Evolutionary conservation across 2,329 filamentous ascomycete genomes (phyloP).

Genomic region (Epichloe gansuensis): DNA sequence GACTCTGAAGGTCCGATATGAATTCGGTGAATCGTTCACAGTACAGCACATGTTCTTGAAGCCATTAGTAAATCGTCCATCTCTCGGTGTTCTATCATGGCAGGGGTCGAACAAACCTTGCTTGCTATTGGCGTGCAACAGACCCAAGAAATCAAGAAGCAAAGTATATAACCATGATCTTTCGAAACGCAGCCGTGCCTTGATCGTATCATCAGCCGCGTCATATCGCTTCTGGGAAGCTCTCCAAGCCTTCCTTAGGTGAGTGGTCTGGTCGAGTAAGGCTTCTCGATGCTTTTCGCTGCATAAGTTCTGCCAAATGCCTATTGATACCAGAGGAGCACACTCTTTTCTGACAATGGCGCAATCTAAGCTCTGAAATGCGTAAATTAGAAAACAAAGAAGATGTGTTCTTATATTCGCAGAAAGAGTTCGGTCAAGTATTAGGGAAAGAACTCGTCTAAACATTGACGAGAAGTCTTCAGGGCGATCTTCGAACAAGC

Average conservation of each 20-base stretch:
- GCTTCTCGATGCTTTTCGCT: constrained; percentile 61
- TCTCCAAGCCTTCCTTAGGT: constrained; percentile 81
- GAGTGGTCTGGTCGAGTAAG: constrained; percentile 58
- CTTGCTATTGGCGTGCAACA: constrained; percentile 48
- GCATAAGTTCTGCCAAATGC: constrained; percentile 88
- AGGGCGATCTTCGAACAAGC: constrained; percentile 62
- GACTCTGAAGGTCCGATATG: constrained; percentile 78
- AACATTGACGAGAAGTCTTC: constrained; percentile 82
- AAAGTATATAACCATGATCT: constrained; percentile 86
- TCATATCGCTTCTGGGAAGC: constrained; percentile 79
- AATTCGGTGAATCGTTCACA: constrained; percentile 92
- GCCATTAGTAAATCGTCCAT: background rate
- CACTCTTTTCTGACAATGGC: constrained; percentile 88
- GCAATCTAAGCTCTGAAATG: constrained; percentile 89
- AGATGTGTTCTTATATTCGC: constrained; percentile 62
- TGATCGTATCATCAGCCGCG: constrained; percentile 63
- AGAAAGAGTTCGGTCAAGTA: constrained; percentile 55
- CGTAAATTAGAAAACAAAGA: constrained; percentile 78
- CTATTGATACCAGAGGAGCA: constrained; percentile 85
- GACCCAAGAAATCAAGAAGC: constrained; percentile 66
- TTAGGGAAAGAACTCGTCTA: constrained; percentile 79
- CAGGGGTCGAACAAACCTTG: constrained; percentile 23
- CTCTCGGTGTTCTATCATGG: background rate
- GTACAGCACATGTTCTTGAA: constrained; percentile 33
- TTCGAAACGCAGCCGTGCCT: constrained; percentile 77